Percentiles rank a stretch among this genome's conserved stretches.
phyloP scores from a whole-genome alignment of 2,329 filamentous ascomycete genomes.

The Diaporthe sp. region DNA sequence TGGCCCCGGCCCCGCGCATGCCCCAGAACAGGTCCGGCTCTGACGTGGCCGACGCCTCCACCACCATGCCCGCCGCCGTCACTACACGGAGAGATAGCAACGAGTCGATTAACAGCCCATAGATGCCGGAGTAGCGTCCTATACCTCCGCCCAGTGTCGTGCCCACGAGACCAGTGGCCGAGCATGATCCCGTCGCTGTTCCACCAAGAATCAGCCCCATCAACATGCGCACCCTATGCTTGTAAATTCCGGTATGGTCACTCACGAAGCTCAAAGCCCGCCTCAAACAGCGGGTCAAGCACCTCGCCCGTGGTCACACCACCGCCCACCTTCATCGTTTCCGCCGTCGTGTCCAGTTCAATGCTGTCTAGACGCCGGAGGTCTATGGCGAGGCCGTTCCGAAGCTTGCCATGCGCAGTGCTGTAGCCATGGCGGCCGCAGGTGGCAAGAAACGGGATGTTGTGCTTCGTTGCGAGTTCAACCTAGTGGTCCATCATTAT shows the following conservation, averaged over 20 bases:
- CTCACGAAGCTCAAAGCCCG: neutral
- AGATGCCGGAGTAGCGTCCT: neutral
- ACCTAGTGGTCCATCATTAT: neutral
- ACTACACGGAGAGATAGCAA: constrained; percentile 17
- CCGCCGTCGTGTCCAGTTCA: neutral
- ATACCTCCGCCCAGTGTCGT: constrained; percentile 3
- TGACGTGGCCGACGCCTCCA: neutral
- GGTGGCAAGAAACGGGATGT: neutral
- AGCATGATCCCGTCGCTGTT: constrained; percentile 13
- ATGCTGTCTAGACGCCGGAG: neutral
- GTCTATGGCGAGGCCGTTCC: neutral
- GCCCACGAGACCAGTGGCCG: constrained; percentile 1
- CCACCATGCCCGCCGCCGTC: neutral
- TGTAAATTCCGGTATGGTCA: neutral
- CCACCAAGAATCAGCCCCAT: neutral
- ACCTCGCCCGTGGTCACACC: constrained; percentile 10
- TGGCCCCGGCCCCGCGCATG: constrained; percentile 9
- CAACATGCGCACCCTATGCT: neutral
- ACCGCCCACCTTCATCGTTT: neutral
- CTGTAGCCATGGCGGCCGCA: constrained; percentile 13
- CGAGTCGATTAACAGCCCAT: constrained; percentile 18
- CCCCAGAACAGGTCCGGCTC: constrained; percentile 25
- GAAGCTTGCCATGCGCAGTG: neutral
- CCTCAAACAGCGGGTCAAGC: constrained; percentile 13
- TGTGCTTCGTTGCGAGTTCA: neutral